Percentiles rank a stretch among this genome's conserved stretches.
These are phyloP conservation scores for Viola odorata DNA, from an alignment of 345 rosid species.

Conservation along the genomic window DNA sequence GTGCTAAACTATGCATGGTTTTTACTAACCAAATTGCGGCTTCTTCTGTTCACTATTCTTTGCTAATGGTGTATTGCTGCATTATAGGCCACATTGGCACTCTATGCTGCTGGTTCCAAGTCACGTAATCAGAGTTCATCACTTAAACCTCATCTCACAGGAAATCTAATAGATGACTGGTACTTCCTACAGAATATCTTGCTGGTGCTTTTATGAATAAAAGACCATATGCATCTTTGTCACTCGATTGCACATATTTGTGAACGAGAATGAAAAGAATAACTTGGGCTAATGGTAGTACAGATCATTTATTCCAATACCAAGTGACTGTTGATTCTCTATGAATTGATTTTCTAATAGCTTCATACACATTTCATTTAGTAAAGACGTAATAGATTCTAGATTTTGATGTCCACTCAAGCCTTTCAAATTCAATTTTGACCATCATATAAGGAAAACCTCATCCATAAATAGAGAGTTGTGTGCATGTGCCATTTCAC, in stretches of 20 bases:
- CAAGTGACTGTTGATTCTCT: too few species aligned
- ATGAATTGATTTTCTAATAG: too few species aligned
- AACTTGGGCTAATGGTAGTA: neutral
- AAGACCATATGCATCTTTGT: neutral
- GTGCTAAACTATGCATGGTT: too few species aligned
- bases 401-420: too few species aligned
- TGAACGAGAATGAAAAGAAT: neutral
- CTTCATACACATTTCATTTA: too few species aligned
- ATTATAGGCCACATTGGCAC: constrained; percentile 48
- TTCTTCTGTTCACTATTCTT: neutral
- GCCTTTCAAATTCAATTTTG: too few species aligned
- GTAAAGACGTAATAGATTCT: too few species aligned
- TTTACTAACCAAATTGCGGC: too few species aligned
- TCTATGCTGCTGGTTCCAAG: constrained; percentile 61
- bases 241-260: constrained; percentile 3
- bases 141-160: constrained; percentile 62
- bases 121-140: constrained; percentile 57
- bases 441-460: too few species aligned
- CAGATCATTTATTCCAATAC: too few species aligned
- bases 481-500: neutral
- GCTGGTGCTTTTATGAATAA: neutral
- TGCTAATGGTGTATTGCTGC: neutral
- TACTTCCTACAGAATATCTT: constrained; percentile 13
- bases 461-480: too few species aligned
- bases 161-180: constrained; percentile 80